These are phyloP conservation scores for Diaporthe capsici DNA, from an alignment of 2,329 filamentous ascomycete species.

Conservation along the genomic window DNA sequence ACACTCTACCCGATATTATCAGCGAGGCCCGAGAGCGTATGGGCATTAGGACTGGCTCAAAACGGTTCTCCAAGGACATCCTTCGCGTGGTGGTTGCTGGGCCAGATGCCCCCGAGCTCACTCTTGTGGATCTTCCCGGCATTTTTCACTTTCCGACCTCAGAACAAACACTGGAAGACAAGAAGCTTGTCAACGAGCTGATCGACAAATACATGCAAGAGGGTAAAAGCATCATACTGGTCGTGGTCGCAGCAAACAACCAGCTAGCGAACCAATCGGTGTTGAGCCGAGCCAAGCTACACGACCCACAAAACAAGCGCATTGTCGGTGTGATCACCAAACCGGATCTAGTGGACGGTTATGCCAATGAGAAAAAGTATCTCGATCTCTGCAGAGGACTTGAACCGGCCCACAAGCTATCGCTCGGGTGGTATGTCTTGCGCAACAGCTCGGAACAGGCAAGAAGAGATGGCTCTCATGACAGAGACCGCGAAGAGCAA, in stretches of 20 bases:
- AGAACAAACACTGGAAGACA: constrained; percentile 50
- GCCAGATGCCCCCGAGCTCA: constrained; percentile 61
- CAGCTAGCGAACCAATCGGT: constrained; percentile 68
- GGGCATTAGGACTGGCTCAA: constrained; percentile 53
- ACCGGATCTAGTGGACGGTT: constrained; percentile 60
- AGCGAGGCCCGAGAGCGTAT: constrained; percentile 65
- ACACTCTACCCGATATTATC: constrained; percentile 63
- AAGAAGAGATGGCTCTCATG: constrained; percentile 40
- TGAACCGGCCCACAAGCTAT: constrained; percentile 49
- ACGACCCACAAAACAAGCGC: constrained; percentile 60
- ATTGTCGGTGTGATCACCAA: constrained; percentile 73
- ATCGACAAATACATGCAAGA: constrained; percentile 69
- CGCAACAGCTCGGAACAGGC: constrained; percentile 60
- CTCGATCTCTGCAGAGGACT: constrained; percentile 52
- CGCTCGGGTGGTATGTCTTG: constrained; percentile 68
- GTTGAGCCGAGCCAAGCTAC: constrained; percentile 56
- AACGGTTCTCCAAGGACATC: constrained; percentile 60
- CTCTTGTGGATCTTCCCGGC: constrained; percentile 69
- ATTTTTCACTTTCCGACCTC: constrained; percentile 53
- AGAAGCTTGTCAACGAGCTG: constrained; percentile 52
- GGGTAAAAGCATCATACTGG: constrained; percentile 71
- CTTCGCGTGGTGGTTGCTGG: constrained; percentile 62
- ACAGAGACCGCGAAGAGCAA: constrained; percentile 51
- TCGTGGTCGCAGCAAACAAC: constrained; percentile 64
- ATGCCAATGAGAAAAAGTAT: constrained; percentile 56